A percentile compares a stretch with the other conserved stretches of the same genome.
These are phyloP conservation scores for Aspergillus fischeri DNA, from an alignment of 2,329 filamentous ascomycete genomes.

Conservation along the genomic window DNA sequence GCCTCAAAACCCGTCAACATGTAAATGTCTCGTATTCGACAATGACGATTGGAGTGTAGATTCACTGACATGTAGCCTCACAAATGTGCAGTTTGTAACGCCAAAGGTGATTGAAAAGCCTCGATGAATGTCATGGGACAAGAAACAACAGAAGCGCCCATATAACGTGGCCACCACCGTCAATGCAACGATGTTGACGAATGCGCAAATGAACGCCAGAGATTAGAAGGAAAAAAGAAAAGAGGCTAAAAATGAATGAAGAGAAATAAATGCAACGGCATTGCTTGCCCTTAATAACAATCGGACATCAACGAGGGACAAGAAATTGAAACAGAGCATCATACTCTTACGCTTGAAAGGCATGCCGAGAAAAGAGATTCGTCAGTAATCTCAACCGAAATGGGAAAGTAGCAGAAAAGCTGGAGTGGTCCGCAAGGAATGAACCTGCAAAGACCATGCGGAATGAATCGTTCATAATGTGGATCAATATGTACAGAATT, in stretches of 20 bases:
- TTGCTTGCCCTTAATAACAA: conserved; percentile 22
- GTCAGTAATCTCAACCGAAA: conserved; percentile 25
- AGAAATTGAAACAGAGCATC: conserved; percentile 25
- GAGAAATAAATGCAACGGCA: conserved; percentile 20
- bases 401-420: conserved; percentile 3
- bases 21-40: neutral
- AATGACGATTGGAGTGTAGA: neutral
- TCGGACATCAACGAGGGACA: conserved; percentile 32
- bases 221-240: conserved; percentile 12
- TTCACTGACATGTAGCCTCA: neutral
- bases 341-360: conserved; percentile 28
- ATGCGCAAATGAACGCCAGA: conserved; percentile 3
- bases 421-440: conserved; percentile 5
- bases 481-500: conserved; percentile 12
- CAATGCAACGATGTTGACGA: neutral
- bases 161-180: neutral
- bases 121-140: neutral
- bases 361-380: conserved; percentile 33
- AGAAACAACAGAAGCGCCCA: neutral
- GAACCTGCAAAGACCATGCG: conserved; percentile 18
- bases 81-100: neutral
- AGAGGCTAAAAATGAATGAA: conserved; percentile 21
- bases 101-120: neutral
- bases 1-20: neutral
- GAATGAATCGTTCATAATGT: conserved; percentile 17